A percentile compares a stretch with the other conserved stretches of the same genome.
phyloP scores from a whole-genome alignment of 2,329 filamentous ascomycete species.

The Venturia aucupariae region DNA sequence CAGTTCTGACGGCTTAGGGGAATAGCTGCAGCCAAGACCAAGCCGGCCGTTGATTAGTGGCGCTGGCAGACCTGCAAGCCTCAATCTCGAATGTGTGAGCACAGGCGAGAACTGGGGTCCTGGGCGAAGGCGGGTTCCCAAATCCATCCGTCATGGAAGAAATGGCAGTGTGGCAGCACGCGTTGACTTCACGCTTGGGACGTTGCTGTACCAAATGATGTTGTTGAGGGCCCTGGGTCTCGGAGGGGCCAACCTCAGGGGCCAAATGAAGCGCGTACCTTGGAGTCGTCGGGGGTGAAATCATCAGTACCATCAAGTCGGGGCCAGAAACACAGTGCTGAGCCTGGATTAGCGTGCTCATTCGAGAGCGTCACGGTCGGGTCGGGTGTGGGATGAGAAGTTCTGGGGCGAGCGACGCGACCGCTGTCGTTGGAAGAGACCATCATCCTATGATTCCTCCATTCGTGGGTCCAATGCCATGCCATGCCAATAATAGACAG shows the following conservation, averaged over 20 bases:
- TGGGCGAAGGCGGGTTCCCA: background rate
- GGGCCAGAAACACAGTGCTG: background rate
- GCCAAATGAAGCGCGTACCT: no score
- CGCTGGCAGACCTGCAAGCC: background rate
- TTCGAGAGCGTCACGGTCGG: no score
- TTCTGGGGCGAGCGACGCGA: background rate
- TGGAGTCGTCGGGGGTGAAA: background rate
- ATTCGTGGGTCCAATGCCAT: background rate
- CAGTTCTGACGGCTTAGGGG: background rate
- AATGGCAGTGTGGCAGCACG: background rate
- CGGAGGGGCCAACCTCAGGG: background rate
- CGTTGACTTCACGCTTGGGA: background rate
- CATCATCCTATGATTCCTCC: background rate
- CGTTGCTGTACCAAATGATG: background rate
- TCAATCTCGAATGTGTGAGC: background rate
- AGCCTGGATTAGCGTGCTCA: background rate
- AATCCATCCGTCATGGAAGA: background rate
- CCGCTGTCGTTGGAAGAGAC: background rate
- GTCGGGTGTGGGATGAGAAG: background rate
- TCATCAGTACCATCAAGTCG: background rate
- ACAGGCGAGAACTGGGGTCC: background rate
- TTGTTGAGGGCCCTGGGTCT: background rate
- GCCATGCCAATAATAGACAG: background rate
- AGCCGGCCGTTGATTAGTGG: constrained; percentile 3
- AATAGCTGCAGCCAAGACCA: background rate